These are phyloP conservation scores for Conticribra guillardii DNA, from an alignment of 108 stramenopile species.

Conservation along the genomic window DNA sequence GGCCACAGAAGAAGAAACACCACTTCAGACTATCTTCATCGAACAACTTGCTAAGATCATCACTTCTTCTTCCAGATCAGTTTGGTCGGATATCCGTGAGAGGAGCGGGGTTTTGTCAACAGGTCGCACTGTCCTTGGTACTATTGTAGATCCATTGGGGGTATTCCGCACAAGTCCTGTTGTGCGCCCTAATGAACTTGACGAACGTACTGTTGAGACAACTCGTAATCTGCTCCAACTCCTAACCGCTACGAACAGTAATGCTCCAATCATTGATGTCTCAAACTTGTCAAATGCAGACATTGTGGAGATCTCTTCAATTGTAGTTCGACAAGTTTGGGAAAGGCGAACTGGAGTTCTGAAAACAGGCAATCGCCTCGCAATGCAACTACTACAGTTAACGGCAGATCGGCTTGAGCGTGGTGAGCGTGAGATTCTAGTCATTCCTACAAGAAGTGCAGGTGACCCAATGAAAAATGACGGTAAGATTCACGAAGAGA, in stretches of 20 bases:
- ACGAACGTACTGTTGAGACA: conserved; percentile 77
- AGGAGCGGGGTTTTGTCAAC: conserved; percentile 71
- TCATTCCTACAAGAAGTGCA: conserved; percentile 23
- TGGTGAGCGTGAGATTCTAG: conserved; percentile 57
- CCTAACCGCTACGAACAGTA: conserved; percentile 29
- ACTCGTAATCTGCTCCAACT: conserved; percentile 68
- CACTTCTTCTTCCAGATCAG: conserved; percentile 60
- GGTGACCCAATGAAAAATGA: conserved; percentile 14
- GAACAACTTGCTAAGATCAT: conserved; percentile 88
- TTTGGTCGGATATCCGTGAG: conserved; percentile 69
- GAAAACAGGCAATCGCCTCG: conserved; percentile 73
- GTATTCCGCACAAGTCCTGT: conserved; percentile 78
- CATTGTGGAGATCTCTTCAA: conserved; percentile 61
- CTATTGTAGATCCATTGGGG: conserved; percentile 88
- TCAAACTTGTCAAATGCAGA: conserved; percentile 63
- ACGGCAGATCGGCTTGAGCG: conserved; percentile 72
- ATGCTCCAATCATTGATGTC: conserved; percentile 47
- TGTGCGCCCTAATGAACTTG: conserved; percentile 67
- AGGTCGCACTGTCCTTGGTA: conserved; percentile 77
- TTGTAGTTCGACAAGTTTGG: conserved; percentile 76
- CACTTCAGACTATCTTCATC: conserved; percentile 78
- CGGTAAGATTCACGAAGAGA: conserved; percentile 32
- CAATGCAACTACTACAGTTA: conserved; percentile 63
- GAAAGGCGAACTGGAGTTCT: conserved; percentile 67
- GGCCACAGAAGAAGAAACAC: conserved; percentile 80